Evolutionary conservation across 148 eudicot genomes (phyloP), one percentile per base, ranked within the genome.

Genomic region (Dysphania ambrosioides): DNA sequence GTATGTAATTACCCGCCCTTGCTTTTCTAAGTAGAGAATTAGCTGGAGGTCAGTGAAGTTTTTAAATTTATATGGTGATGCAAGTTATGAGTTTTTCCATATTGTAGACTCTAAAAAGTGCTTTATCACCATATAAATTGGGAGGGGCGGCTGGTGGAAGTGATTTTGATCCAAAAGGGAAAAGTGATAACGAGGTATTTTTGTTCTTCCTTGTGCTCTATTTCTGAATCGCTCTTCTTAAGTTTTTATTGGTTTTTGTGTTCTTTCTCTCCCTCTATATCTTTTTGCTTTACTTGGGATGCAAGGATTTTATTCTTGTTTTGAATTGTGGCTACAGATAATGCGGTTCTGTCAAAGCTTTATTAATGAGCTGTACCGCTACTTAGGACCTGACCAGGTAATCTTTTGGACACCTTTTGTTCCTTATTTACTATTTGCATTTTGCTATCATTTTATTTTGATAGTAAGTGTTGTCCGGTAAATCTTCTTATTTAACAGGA

Each of bases 121-220:
- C 99, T 58, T 86, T 92, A 69, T 92, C 99, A 71, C 97, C 99
- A 7, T 95, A 88, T 86, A 89, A 90, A 83, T 90, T 95, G 38
- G 99, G 98, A 79, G 99, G 97, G 34, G 95, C 99, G 55, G 88
- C 96, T n/a, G 97, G 99, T 74, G 99, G 99, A 60, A 90, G 96
- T 84, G 99, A 95, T 87, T 95, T 95, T 84, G 96, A 95, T 87
- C 99, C 99, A 40, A 92, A 87, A 82, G 96, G 99, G 60, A 95
- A 92, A 85, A 95, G 90, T 74, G 96, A 92, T 72, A 84, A 78
- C 82, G 99, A 95, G 99, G 99, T 95, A 19, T 75, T 58, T 76
- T 26, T 56, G 51, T 58, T 79, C 72, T 65, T 72, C 68, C 58
- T 66, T 27, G 5, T 32, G 74, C 49, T 32, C 65, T 41, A 57